These are phyloP conservation scores for Colletotrichum lindemuthianum DNA, from an alignment of 2,329 filamentous ascomycete genomes.

Conservation along the genomic window DNA sequence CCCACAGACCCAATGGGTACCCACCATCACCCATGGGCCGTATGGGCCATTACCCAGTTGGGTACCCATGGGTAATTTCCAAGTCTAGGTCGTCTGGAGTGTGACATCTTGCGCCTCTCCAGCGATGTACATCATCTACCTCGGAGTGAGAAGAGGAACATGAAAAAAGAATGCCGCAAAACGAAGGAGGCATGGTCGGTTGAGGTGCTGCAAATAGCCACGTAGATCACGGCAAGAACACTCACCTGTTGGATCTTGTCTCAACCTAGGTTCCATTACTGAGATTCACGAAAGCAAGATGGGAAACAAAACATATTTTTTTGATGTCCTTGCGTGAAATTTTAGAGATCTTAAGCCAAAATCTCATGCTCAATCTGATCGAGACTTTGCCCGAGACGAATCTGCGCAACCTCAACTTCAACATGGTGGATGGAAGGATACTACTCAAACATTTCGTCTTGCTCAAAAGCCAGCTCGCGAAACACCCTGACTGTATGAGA, in stretches of 20 bases:
- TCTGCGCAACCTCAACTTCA: no score
- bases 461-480: background rate
- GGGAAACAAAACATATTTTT: background rate
- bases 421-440: no score
- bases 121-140: constrained; percentile 40
- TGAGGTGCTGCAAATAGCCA: background rate
- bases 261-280: constrained; percentile 16
- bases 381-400: no score
- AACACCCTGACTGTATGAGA: no score
- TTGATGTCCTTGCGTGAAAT: background rate
- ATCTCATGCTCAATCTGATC: no score
- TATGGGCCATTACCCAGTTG: no score
- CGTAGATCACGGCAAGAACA: no score
- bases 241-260: constrained; percentile 31
- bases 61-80: no score
- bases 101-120: constrained; percentile 36
- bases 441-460: background rate
- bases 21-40: no score
- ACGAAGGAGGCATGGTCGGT: background rate
- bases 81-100: no score
- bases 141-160: background rate
- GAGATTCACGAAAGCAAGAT: background rate
- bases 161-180: background rate
- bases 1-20: no score
- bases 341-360: background rate